Evolutionary conservation across 345 rosid genomes (phyloP).

Genomic region (Mallotus nudiflorus): DNA sequence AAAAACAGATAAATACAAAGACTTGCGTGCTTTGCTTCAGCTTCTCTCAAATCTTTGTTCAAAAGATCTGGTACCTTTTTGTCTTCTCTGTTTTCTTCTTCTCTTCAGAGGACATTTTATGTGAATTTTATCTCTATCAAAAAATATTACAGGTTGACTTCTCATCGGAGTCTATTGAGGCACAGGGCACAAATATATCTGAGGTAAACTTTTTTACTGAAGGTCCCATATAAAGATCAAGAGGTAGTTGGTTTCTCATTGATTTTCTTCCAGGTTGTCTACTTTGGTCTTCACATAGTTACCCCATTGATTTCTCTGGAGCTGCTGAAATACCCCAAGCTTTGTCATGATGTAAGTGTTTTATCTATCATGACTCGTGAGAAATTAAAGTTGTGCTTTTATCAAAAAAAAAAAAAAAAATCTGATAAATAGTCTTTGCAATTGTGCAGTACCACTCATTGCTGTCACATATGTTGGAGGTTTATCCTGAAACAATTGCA

Average conservation of each 20-base stretch:
- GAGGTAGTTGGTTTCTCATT: constrained; percentile 29
- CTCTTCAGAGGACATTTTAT: no score
- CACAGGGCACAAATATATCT: constrained; percentile 69
- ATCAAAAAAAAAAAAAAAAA: background rate
- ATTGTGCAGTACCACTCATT: constrained; percentile 77
- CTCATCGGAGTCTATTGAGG: constrained; percentile 75
- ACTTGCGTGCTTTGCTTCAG: constrained; percentile 94
- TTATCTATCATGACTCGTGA: constrained; percentile 11
- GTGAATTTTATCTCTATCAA: constrained; percentile 9
- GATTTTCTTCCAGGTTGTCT: constrained; percentile 75
- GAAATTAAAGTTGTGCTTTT: constrained; percentile 2
- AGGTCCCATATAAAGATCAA: constrained; percentile 10
- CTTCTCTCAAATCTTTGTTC: constrained; percentile 93
- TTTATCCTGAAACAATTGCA: constrained; percentile 87
- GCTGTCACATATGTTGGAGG: constrained; percentile 91
- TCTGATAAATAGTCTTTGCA: constrained; percentile 24
- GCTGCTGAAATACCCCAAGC: constrained; percentile 95
- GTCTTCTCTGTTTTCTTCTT: background rate
- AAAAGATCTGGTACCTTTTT: constrained; percentile 72
- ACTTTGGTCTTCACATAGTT: constrained; percentile 85
- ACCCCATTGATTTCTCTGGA: constrained; percentile 88
- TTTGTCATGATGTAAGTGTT: constrained; percentile 87
- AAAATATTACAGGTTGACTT: constrained; percentile 70
- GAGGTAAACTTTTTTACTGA: constrained; percentile 53
- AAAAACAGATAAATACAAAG: constrained; percentile 81